Conservation (phyloP, 2,329 filamentous ascomycete genomes). For the Calonectria multiphialidica region DNA sequence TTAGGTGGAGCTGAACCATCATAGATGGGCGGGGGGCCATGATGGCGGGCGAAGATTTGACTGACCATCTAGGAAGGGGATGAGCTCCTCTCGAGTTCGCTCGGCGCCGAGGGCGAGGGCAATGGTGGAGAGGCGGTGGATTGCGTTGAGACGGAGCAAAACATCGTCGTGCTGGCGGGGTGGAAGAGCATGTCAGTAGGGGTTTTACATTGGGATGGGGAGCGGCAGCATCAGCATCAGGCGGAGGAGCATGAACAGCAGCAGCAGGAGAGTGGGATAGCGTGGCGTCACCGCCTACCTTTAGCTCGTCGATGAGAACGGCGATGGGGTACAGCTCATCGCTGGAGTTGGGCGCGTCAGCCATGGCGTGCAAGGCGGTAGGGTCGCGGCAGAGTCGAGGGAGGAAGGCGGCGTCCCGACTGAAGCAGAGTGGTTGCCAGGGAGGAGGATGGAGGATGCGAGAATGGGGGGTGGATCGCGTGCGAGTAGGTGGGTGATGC, state of each 20-base stretch:
- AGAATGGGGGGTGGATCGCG: conserved; percentile 45
- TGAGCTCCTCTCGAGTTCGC: conserved; percentile 97
- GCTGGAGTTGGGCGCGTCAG: conserved; percentile 87
- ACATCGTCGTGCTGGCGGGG: conserved; percentile 91
- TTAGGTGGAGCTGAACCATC: conserved; percentile 30
- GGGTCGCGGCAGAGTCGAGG: conserved; percentile 47
- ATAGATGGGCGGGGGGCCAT: conserved; percentile 27
- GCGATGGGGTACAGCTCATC: conserved; percentile 99
- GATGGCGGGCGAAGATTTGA: conserved; percentile 42
- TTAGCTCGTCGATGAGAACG: conserved; percentile 99
- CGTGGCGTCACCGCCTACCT: conserved; percentile 71
- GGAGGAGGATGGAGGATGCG: conserved; percentile 38
- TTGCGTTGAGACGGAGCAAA: conserved; percentile 96
- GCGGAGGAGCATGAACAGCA: conserved; percentile 27
- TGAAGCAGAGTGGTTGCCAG: conserved; percentile 36
- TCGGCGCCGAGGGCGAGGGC: conserved; percentile 95
- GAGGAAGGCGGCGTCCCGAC: conserved; percentile 35
- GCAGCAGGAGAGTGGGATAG: conserved; percentile 19
- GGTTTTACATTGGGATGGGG: conserved; percentile 32
- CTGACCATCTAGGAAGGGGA: conserved; percentile 98
- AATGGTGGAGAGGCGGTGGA: conserved; percentile 97
- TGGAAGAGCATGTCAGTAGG: conserved; percentile 34
- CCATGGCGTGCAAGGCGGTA: conserved; percentile 74
- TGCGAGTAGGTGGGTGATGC: conserved; percentile 45
- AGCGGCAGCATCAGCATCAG: conserved; percentile 43